phyloP scores from a whole-genome alignment of 2,329 filamentous ascomycete species.

The Dothistroma pini region DNA sequence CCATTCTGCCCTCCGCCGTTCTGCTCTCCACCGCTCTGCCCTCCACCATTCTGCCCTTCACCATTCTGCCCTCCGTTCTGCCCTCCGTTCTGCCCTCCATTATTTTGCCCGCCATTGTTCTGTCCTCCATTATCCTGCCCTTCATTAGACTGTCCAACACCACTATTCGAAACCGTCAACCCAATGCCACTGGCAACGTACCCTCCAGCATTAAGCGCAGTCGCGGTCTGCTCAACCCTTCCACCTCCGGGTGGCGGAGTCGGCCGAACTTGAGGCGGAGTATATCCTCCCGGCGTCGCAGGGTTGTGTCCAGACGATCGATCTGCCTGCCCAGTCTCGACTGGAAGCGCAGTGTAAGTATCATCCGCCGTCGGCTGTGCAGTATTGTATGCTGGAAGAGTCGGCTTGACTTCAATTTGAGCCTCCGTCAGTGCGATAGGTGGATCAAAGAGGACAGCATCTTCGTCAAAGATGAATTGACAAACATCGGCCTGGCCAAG shows the following conservation, averaged over 20 bases:
- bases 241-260: neutral
- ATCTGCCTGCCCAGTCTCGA: neutral
- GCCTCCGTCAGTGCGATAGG: slow-evolving; percentile 17
- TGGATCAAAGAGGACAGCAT: slow-evolving; percentile 24
- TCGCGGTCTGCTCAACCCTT: neutral
- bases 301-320: neutral
- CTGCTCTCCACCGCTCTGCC: neutral
- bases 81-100: neutral
- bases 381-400: slow-evolving; percentile 5
- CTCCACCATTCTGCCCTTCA: neutral
- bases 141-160: neutral
- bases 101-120: neutral
- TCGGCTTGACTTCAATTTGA: slow-evolving; percentile 1
- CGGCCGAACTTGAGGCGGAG: neutral
- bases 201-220: slow-evolving; percentile 3
- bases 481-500: slow-evolving; percentile 4
- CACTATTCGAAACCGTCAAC: slow-evolving; percentile 1
- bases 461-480: slow-evolving; percentile 11
- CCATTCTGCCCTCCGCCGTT: neutral
- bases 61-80: neutral
- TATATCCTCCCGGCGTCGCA: neutral
- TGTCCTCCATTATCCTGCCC: no score
- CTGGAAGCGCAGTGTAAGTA: neutral
- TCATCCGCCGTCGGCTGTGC: slow-evolving; percentile 5
- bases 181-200: slow-evolving; percentile 8